Evolutionary conservation across 2,329 filamentous ascomycete species (phyloP), one percentile per base, ranked within the genome.

Genomic region (Alternaria burnsii): DNA sequence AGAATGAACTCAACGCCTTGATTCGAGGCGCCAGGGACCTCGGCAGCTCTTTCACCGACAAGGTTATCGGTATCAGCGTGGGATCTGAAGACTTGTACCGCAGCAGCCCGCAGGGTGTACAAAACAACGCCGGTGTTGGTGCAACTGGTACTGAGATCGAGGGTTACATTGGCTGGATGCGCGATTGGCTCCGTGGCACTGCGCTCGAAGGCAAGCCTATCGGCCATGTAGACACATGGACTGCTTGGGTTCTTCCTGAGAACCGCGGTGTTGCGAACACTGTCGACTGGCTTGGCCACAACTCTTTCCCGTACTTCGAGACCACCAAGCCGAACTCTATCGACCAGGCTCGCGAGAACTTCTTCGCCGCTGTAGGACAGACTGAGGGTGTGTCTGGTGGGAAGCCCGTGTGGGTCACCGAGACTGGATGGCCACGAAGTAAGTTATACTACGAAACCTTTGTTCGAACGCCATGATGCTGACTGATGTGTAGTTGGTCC

Each of bases 141-240:
- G 82, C 85, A 26, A 79, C 84, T 32, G 89, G 92, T 5, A 80
- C 83, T 36, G 83, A 82, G 14, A 82, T 96, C 43, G 85, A 87
- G 68, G 76, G 81, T 58, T 94, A 93, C 81, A 93, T 96, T 81
- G 79, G 83, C 53, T 82, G 90, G 76, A 88, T 91, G 62, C 87
- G 88, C 63, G 78, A 83, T 16, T 83, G 86, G 67, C 86, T 95
- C 73, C 74, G 85, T 20, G 86, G 86, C 62, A 93, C 91, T 11
- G 76, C 80, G 46, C 81, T 91, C 12, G 81, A 84, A 46, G 79
- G 79, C 41, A 85, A 83, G 47, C 83, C 87, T 11, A 83, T 97
- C 60, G 93, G 93, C 48, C 93, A 97, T 79, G 92, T 96, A 72
- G 93, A 97, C 76, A 96, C 93, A 51, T 97, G 92, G 92, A 92